These are phyloP conservation scores for Favolaschia claudopus DNA, from an alignment of 768 basidiomycete genomes.

Conservation along the genomic window DNA sequence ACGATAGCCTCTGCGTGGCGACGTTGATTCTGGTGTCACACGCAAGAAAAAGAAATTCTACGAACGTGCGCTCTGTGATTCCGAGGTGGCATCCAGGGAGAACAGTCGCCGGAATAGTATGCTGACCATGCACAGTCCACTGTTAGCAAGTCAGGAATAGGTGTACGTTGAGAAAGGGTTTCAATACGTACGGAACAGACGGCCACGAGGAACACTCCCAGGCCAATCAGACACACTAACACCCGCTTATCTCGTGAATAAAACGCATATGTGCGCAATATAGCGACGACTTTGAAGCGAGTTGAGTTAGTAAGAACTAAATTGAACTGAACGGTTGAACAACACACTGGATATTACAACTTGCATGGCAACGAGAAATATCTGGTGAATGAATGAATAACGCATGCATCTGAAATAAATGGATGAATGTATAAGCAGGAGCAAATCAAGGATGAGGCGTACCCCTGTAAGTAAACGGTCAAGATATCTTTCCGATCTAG, in stretches of 20 bases:
- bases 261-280: neutral
- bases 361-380: neutral
- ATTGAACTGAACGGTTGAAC: neutral
- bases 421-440: too few relatives aligned
- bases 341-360: neutral
- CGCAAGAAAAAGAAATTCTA: too few relatives aligned
- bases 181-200: neutral
- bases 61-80: neutral
- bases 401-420: too few relatives aligned
- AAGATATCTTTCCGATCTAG: too few relatives aligned
- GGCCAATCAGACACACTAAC: neutral
- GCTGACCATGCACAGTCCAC: neutral
- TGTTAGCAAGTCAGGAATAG: too few relatives aligned
- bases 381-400: neutral
- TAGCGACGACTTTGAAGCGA: neutral
- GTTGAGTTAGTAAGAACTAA: neutral
- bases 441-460: too few relatives aligned
- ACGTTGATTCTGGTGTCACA: too few relatives aligned
- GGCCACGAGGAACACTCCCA: neutral
- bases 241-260: neutral
- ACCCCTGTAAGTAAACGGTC: too few relatives aligned
- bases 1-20: too few relatives aligned
- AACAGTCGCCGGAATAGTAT: neutral
- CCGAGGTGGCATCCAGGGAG: neutral
- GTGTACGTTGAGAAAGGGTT: neutral